Conservation (phyloP, 2,329 filamentous ascomycete genomes). For the Teratosphaeria pseudoeucalypti region DNA sequence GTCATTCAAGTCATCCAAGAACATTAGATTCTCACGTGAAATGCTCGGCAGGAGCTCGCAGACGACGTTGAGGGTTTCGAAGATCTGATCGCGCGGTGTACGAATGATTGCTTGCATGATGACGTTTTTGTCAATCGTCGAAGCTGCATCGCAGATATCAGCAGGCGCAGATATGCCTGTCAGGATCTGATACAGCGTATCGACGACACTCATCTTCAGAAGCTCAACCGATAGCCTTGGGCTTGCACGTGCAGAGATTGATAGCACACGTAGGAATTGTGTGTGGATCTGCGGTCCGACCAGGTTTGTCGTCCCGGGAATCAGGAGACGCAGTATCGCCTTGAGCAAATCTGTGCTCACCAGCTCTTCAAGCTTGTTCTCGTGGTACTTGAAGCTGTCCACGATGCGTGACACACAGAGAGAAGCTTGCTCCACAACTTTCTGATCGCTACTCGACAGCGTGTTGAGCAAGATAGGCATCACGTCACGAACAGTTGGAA, state of each 20-base stretch:
- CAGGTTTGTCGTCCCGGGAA: conserved; percentile 90
- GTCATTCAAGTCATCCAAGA: conserved; percentile 40
- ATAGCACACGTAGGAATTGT: conserved; percentile 83
- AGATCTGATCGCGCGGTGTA: conserved; percentile 87
- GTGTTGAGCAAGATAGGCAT: conserved; percentile 94
- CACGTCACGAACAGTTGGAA: conserved; percentile 80
- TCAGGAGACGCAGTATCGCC: conserved; percentile 73
- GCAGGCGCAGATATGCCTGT: conserved; percentile 87
- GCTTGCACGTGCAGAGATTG: conserved; percentile 82
- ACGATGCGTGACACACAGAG: conserved; percentile 92
- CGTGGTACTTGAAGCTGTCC: conserved; percentile 87
- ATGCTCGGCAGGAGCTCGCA: conserved; percentile 82
- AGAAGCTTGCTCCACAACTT: conserved; percentile 92
- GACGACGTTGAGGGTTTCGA: conserved; percentile 93
- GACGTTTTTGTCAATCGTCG: conserved; percentile 87
- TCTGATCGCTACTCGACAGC: conserved; percentile 82
- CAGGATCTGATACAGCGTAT: conserved; percentile 93
- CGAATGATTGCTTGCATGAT: conserved; percentile 99
- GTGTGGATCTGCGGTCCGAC: conserved; percentile 93
- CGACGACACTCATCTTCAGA: conserved; percentile 92
- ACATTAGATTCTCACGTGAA: conserved; percentile 44
- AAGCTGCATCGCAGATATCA: conserved; percentile 64
- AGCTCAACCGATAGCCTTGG: conserved; percentile 78
- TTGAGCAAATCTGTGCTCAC: conserved; percentile 79
- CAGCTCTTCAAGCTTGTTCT: conserved; percentile 81